Conservation (phyloP, 495 filamentous ascomycete genomes). For the Aspergillus affinis region DNA sequence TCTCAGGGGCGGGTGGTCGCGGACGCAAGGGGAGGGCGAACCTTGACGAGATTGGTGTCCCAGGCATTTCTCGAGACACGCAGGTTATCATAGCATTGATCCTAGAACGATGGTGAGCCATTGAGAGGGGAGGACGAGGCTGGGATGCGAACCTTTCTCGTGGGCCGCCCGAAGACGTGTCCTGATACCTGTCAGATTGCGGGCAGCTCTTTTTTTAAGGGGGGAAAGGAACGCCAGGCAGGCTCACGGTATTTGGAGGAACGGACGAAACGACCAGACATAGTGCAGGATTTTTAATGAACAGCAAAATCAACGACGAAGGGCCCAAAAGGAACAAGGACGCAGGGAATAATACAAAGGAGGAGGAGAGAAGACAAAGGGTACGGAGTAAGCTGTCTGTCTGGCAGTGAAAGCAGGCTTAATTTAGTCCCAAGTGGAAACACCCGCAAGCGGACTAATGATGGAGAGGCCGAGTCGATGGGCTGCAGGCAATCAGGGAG, state of each 20-base stretch:
- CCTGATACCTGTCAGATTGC: constrained; percentile 55
- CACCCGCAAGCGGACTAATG: constrained; percentile 10
- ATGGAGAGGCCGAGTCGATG: not conserved
- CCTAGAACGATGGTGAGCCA: constrained; percentile 39
- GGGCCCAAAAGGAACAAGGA: constrained; percentile 13
- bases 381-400: constrained; percentile 14
- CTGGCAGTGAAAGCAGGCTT: constrained; percentile 4
- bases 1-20: constrained; percentile 26
- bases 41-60: constrained; percentile 98
- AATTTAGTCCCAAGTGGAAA: constrained; percentile 9
- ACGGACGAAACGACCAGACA: constrained; percentile 97
- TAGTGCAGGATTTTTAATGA: constrained; percentile 33
- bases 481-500: constrained; percentile 1
- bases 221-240: constrained; percentile 18
- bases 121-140: constrained; percentile 2
- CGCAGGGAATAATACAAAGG: constrained; percentile 11
- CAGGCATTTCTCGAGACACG: constrained; percentile 94
- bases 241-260: constrained; percentile 95
- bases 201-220: constrained; percentile 27
- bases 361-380: constrained; percentile 22
- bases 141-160: constrained; percentile 69
- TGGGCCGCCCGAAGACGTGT: constrained; percentile 94
- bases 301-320: not conserved
- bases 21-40: constrained; percentile 33
- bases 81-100: constrained; percentile 96